These are phyloP conservation scores for Beauveria caledonica DNA, from an alignment of 2,329 filamentous ascomycete genomes.

Conservation along the genomic window DNA sequence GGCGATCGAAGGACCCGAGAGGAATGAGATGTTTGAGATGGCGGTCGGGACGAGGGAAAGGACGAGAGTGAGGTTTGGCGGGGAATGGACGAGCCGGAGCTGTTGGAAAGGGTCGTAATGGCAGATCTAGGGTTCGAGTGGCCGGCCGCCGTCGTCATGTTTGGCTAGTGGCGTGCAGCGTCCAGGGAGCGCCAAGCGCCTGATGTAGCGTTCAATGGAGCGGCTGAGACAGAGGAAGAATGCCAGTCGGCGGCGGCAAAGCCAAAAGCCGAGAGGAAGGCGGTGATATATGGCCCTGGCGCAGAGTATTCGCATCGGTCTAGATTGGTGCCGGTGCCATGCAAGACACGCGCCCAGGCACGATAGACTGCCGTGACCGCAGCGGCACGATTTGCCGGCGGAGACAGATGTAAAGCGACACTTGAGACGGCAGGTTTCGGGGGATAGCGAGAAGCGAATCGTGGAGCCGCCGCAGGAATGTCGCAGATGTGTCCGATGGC, in stretches of 20 bases:
- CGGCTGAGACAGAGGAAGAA: background rate
- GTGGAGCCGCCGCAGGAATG: slow-evolving; percentile 10
- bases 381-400: background rate
- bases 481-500: slow-evolving; percentile 10
- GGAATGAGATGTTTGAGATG: slow-evolving; percentile 48
- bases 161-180: background rate
- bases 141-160: slow-evolving; percentile 35
- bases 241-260: slow-evolving; percentile 1
- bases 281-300: background rate
- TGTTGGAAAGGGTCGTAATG: slow-evolving; percentile 28
- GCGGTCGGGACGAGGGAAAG: slow-evolving; percentile 51
- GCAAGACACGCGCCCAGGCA: background rate
- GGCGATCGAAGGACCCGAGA: slow-evolving; percentile 48
- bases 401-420: background rate
- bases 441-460: background rate
- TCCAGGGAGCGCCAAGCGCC: background rate
- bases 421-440: background rate
- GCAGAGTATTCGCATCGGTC: background rate
- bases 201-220: background rate
- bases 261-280: background rate
- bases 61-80: slow-evolving; percentile 54
- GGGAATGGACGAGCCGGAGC: slow-evolving; percentile 16
- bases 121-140: slow-evolving; percentile 31
- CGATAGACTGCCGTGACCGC: background rate
- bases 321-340: background rate